These are phyloP conservation scores for Heterobasidion parviporum DNA, from an alignment of 1,284 basidiomycete genomes.

Conservation along the genomic window DNA sequence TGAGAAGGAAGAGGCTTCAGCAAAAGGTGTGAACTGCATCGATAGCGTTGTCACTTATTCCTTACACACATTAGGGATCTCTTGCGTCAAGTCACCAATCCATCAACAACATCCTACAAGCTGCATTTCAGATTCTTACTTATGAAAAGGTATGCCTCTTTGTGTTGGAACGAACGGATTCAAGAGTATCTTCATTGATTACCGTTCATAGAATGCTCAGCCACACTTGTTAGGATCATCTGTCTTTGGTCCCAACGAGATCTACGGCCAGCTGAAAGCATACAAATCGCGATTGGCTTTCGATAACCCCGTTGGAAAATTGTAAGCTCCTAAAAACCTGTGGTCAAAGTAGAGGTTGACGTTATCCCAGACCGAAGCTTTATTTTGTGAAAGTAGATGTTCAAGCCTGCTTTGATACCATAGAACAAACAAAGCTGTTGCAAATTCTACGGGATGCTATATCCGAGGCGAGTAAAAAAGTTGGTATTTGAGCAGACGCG, in stretches of 20 bases:
- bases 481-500: background rate
- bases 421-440: conserved; percentile 83
- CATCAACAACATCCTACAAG: conserved; percentile 82
- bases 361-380: conserved; percentile 56
- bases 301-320: conserved; percentile 25
- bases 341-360: background rate
- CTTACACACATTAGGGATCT: background rate
- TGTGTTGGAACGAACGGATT: background rate
- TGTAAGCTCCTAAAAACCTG: conserved; percentile 1
- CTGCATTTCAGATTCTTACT: conserved; percentile 77
- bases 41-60: background rate
- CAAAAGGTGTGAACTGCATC: conserved; percentile 20
- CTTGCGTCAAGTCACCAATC: conserved; percentile 32
- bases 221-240: conserved; percentile 67
- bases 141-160: conserved; percentile 65
- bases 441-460: conserved; percentile 69
- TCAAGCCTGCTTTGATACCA: conserved; percentile 93
- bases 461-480: conserved; percentile 45
- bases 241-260: conserved; percentile 77
- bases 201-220: conserved; percentile 45
- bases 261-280: conserved; percentile 65
- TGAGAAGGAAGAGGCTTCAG: conserved; percentile 53
- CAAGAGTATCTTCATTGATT: conserved; percentile 1
- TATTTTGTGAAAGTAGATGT: conserved; percentile 98
- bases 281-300: conserved; percentile 54